Evolutionary conservation across 352 stramenopile species (phyloP).

Genomic region (Phytophthora pseudosyringae): DNA sequence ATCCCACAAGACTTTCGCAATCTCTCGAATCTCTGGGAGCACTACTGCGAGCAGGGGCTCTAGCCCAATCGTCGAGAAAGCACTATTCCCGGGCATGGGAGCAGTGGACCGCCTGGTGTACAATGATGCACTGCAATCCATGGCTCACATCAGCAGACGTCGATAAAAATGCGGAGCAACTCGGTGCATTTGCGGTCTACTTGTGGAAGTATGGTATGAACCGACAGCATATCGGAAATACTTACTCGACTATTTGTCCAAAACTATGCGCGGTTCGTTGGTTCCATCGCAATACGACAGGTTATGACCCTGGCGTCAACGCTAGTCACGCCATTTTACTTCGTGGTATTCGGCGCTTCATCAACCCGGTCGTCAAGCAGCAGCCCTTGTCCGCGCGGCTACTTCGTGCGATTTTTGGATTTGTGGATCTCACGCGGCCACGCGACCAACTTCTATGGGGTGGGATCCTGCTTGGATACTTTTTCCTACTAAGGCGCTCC

Average conservation of each 20-base stretch:
- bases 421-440: background rate
- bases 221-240: constrained; percentile 2
- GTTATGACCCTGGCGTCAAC: constrained; percentile 27
- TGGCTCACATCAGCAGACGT: background rate
- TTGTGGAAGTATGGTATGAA: constrained; percentile 33
- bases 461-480: constrained; percentile 24
- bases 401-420: background rate
- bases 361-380: constrained; percentile 13
- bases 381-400: constrained; percentile 8
- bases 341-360: constrained; percentile 14
- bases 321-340: constrained; percentile 22
- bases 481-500: constrained; percentile 22
- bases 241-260: constrained; percentile 11
- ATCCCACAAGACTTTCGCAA: constrained; percentile 15
- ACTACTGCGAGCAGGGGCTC: constrained; percentile 17
- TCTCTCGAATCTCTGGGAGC: constrained; percentile 27
- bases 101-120: constrained; percentile 10
- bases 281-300: constrained; percentile 16
- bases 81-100: constrained; percentile 16
- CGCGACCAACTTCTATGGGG: constrained; percentile 17
- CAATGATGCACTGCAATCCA: constrained; percentile 9
- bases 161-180: constrained; percentile 22
- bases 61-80: constrained; percentile 12
- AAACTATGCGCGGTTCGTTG: constrained; percentile 13
- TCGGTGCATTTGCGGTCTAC: constrained; percentile 19